Evolutionary conservation across 139 green algal species (phyloP), one percentile per base, ranked within the genome.

Genomic region (Nannochloris sp.): DNA sequence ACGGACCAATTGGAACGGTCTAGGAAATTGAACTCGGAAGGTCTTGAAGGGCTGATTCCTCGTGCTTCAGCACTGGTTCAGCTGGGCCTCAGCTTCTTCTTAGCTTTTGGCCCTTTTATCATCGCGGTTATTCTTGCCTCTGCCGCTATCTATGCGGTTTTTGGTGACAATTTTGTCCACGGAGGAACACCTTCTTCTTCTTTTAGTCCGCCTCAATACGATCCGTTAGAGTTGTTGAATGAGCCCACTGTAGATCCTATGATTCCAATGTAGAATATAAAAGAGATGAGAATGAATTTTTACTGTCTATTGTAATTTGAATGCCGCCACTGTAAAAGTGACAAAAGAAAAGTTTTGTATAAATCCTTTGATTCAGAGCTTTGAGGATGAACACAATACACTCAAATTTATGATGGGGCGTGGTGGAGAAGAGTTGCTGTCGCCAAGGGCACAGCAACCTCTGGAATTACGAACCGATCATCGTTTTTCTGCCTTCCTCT

Each of bases 51-150:
- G 9, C 64, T 93, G 2, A 70, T 86, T 24, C 75, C 79, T 1
- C 78, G 86, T 23, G 83, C 57, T 3, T 64, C 60, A 4, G 58
- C 79, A 72, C 76, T 93, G 36, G 10, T 89, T 4, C 78, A 85
- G 66, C 81, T 95, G 33, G 87, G 87, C 24, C 67, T 73, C 6
- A 61, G 42, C 13, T 82, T 92, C 34, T 90, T 85, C 60, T 70
- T 93, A n/a, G 79, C 62, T 27, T 95, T 95, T 55, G 59, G 73
- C 3, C 87, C 87, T n/a, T 84, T 89, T 63, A 87, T 94, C 25
- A 15, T 81, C 0, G 71, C 64, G 13, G 73, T 84, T 33, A 65
- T 63, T 29, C 10, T 80, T 15, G 35, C 83, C 0, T 90, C 84
- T 48, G 67, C 35, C 23, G 13, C 24, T 57, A 15, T 65, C n/a